These are phyloP conservation scores for Alopecurus myosuroides DNA, from an alignment of 176 grass and related monocot genomes.

Conservation along the genomic window DNA sequence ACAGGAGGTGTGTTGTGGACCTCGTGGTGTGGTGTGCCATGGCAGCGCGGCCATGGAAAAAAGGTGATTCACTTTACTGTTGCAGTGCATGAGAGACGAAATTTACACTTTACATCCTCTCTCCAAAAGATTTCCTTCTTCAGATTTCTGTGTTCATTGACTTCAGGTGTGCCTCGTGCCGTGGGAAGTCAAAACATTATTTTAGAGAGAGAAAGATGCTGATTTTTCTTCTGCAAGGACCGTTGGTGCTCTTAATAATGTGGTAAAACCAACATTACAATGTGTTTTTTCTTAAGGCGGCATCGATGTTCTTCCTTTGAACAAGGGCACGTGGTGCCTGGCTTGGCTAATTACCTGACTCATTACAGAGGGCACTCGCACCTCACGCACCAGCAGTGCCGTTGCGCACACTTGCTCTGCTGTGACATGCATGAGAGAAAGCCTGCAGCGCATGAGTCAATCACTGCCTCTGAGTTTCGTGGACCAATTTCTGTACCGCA, in stretches of 20 bases:
- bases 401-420: not conserved
- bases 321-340: conserved; percentile 25
- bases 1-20: not conserved
- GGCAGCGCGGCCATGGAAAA: conserved; percentile 1
- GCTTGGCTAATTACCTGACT: not conserved
- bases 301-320: conserved; percentile 3
- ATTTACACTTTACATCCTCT: not conserved
- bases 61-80: conserved; percentile 40
- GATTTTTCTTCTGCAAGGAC: not conserved
- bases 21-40: not conserved
- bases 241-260: not conserved
- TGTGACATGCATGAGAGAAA: conserved; percentile 12
- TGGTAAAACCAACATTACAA: not conserved
- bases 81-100: not conserved
- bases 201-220: not conserved
- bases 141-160: not conserved
- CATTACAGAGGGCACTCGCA: not conserved
- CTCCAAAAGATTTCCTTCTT: not conserved
- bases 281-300: not conserved
- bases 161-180: not conserved
- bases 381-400: too few species aligned
- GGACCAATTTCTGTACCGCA: not conserved
- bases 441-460: not conserved
- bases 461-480: not conserved
- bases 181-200: not conserved